Evolutionary conservation across 768 basidiomycete species (phyloP), one percentile per base, ranked within the genome.

Genomic region (Gloeostereum incarnatum): DNA sequence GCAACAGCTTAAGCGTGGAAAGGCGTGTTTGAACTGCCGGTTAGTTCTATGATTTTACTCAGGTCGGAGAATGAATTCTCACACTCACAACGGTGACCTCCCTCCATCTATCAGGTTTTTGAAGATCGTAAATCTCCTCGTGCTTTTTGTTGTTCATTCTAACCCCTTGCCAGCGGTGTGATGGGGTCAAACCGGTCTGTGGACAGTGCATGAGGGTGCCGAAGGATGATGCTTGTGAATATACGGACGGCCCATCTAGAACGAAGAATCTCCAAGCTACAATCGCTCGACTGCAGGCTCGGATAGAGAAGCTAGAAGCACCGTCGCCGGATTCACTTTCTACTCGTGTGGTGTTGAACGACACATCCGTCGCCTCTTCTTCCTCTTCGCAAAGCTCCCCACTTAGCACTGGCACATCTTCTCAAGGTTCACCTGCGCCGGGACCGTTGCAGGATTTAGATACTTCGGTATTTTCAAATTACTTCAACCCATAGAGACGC

Each of bases 41-140:
- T 6, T 17, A 30, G 29, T 30, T 13, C 5, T 3, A 13, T 6
- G 13, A 13, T 4, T 30, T 6, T 13, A 4, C 5, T 13, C 17
- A 13, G 13, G 29, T 30, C 17, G 13, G 17, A 30, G 13, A 30
- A 30, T 30, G 17, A 30, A n/a, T n/a, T n/a, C n/a, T n/a, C n/a
- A n/a, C n/a, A n/a, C n/a, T n/a, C n/a, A n/a, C n/a, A n/a, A n/a
- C n/a, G n/a, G n/a, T n/a, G n/a, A n/a, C n/a, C n/a, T n/a, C n/a
- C n/a, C n/a, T n/a, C n/a, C 29, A 17, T 17, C 9, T 6, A 10
- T n/a, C 18, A 40, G 39, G 19, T 31, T 31, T 27, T 22, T 40
- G 21, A 40, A 40, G 22, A 40, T 40, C 13, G 39, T 40, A 19
- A 8, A 31, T 31, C 14, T n/a, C n/a, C n/a, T n/a, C n/a, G 17